Percentiles rank a stretch among this genome's conserved stretches.
phyloP scores from a whole-genome alignment of 164 flowering plant species.

The Berberis vulgaris region DNA sequence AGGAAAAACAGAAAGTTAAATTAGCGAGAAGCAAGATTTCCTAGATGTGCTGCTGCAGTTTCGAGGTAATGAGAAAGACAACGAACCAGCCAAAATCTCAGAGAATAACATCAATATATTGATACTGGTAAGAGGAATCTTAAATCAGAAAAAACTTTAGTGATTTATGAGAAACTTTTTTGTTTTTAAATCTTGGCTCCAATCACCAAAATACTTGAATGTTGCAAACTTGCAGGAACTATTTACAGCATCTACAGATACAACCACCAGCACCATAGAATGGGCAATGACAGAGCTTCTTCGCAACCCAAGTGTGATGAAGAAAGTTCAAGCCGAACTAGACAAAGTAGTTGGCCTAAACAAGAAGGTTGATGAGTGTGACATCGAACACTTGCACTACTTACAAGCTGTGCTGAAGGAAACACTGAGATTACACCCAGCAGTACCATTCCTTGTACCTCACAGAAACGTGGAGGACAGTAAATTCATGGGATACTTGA shows the following conservation, averaged over 20 bases:
- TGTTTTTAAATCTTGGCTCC: background rate
- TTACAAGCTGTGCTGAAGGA: no score
- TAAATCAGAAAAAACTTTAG: background rate
- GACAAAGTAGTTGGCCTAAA: no score
- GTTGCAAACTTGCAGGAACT: background rate
- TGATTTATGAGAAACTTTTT: no score
- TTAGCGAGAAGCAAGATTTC: background rate
- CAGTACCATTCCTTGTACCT: background rate
- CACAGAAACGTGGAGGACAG: background rate
- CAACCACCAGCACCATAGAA: background rate
- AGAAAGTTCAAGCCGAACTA: no score
- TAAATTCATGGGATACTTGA: background rate
- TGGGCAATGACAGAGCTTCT: no score
- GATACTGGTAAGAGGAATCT: background rate
- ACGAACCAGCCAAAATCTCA: background rate
- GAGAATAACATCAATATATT: background rate
- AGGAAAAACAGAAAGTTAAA: background rate
- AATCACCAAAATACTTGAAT: background rate
- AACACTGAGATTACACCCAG: background rate
- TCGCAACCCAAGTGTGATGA: no score
- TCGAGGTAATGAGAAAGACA: background rate
- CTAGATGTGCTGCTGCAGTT: background rate
- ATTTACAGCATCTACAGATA: background rate
- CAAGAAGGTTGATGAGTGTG: no score
- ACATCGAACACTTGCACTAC: no score